phyloP scores from a whole-genome alignment of 2,329 filamentous ascomycete genomes.

The Aspergillus calidoustus region DNA sequence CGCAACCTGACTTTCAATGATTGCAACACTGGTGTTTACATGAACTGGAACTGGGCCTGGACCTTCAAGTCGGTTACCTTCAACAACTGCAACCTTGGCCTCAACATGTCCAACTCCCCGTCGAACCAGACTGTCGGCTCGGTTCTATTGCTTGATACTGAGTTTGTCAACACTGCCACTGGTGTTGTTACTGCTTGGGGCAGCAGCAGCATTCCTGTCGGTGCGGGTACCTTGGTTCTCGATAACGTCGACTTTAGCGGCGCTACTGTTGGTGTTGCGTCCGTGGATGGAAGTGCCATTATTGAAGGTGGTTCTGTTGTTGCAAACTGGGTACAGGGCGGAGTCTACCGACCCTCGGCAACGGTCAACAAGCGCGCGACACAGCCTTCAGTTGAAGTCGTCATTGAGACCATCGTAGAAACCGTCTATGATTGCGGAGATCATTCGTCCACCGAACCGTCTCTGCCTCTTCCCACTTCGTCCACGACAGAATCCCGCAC shows the following conservation, averaged over 20 bases:
- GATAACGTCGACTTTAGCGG: slow-evolving; percentile 87
- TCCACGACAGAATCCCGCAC: slow-evolving; percentile 1
- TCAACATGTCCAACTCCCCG: slow-evolving; percentile 75
- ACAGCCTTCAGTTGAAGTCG: slow-evolving; percentile 25
- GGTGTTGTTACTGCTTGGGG: slow-evolving; percentile 79
- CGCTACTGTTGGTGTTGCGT: slow-evolving; percentile 69
- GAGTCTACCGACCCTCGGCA: slow-evolving; percentile 61
- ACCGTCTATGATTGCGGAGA: slow-evolving; percentile 32
- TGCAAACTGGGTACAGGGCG: slow-evolving; percentile 77
- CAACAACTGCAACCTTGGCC: slow-evolving; percentile 73
- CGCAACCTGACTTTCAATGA: slow-evolving; percentile 81
- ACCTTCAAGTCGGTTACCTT: slow-evolving; percentile 76
- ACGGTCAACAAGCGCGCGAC: slow-evolving; percentile 32
- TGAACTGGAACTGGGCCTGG: slow-evolving; percentile 94
- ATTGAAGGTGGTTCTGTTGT: slow-evolving; percentile 73
- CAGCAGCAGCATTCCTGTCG: slow-evolving; percentile 62
- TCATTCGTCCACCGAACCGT: slow-evolving; percentile 9
- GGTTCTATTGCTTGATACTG: slow-evolving; percentile 79
- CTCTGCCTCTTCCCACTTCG: not conserved
- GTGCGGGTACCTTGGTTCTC: slow-evolving; percentile 80
- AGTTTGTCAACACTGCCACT: slow-evolving; percentile 73
- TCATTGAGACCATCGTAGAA: slow-evolving; percentile 34
- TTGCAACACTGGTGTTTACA: slow-evolving; percentile 80
- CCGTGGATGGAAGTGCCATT: slow-evolving; percentile 61
- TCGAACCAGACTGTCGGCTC: slow-evolving; percentile 79